A percentile compares a stretch with the other conserved stretches of the same genome.
phyloP scores from a whole-genome alignment of 371 early-diverging fungal genomes.

The Neoconidiobolus thromboides region DNA sequence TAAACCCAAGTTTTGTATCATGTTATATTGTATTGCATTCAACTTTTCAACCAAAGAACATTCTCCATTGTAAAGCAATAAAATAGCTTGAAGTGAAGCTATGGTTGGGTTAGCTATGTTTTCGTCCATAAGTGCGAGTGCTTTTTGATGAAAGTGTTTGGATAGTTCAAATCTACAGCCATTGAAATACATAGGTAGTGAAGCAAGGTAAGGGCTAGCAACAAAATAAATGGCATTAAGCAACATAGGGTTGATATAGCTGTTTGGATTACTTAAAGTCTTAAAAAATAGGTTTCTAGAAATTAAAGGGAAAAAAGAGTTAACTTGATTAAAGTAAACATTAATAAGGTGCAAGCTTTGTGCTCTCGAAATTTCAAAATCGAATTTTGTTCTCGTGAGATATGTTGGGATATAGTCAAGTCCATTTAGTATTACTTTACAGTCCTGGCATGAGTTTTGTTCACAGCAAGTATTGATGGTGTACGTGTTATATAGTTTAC shows the following conservation, averaged over 20 bases:
- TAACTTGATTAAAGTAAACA: background rate
- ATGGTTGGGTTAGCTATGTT: background rate
- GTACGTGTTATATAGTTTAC: background rate
- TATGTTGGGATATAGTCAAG: background rate
- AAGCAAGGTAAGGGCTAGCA: background rate
- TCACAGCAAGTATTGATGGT: background rate
- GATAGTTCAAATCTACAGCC: background rate
- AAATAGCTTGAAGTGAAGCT: background rate
- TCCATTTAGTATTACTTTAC: background rate
- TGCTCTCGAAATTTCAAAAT: background rate
- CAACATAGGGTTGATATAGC: background rate
- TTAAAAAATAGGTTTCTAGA: background rate
- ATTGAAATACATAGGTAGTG: background rate
- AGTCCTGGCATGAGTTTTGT: background rate
- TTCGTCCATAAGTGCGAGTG: background rate
- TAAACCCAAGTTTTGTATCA: background rate
- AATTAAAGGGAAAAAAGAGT: background rate
- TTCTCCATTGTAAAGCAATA: slow-evolving; percentile 5
- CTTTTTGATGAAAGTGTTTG: background rate
- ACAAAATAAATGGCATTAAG: slow-evolving; percentile 3
- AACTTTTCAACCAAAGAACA: background rate
- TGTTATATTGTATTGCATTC: background rate
- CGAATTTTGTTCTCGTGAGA: background rate
- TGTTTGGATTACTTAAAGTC: background rate
- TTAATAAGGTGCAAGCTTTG: background rate